These are phyloP conservation scores for Purpureocillium lavendulum DNA, from an alignment of 2,329 filamentous ascomycete species.

Conservation along the genomic window DNA sequence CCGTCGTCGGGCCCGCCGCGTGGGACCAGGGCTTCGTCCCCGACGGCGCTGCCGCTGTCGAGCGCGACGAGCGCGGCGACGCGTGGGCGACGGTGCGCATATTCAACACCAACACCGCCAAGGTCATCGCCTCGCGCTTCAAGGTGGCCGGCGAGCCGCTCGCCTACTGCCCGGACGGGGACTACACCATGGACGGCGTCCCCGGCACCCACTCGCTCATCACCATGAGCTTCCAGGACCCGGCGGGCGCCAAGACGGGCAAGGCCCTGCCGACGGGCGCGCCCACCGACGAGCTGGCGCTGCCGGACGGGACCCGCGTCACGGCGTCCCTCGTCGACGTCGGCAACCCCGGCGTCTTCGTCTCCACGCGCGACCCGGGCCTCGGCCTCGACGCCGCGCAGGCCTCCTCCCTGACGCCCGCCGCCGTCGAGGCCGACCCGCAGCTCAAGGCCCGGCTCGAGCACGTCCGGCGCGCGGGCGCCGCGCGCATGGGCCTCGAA, in stretches of 20 bases:
- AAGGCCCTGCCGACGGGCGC: slow-evolving; percentile 42
- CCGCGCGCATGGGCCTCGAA: slow-evolving; percentile 52
- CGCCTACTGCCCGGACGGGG: slow-evolving; percentile 28
- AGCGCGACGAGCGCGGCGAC: slow-evolving; percentile 15
- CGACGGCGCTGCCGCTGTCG: not conserved
- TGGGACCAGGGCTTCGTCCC: slow-evolving; percentile 22
- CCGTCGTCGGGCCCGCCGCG: slow-evolving; percentile 50
- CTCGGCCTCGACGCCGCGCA: slow-evolving; percentile 36
- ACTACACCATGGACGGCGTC: slow-evolving; percentile 57
- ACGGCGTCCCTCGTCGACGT: slow-evolving; percentile 53
- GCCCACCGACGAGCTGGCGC: slow-evolving; percentile 38
- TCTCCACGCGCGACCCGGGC: slow-evolving; percentile 37
- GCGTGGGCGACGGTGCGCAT: slow-evolving; percentile 45
- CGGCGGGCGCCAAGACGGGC: slow-evolving; percentile 56
- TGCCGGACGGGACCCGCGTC: slow-evolving; percentile 25
- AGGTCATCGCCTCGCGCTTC: slow-evolving; percentile 53
- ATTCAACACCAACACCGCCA: slow-evolving; percentile 64
- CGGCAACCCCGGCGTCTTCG: slow-evolving; percentile 56
- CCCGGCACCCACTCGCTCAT: slow-evolving; percentile 48
- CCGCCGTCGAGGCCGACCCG: slow-evolving; percentile 38
- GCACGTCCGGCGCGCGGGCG: slow-evolving; percentile 46
- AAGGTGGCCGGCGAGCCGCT: slow-evolving; percentile 30
- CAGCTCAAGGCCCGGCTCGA: slow-evolving; percentile 40
- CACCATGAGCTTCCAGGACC: slow-evolving; percentile 52
- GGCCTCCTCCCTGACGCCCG: slow-evolving; percentile 41